Percentiles rank a stretch among this genome's conserved stretches.
phyloP scores from a whole-genome alignment of 1,284 basidiomycete species.

The Austroboletus niveus region DNA sequence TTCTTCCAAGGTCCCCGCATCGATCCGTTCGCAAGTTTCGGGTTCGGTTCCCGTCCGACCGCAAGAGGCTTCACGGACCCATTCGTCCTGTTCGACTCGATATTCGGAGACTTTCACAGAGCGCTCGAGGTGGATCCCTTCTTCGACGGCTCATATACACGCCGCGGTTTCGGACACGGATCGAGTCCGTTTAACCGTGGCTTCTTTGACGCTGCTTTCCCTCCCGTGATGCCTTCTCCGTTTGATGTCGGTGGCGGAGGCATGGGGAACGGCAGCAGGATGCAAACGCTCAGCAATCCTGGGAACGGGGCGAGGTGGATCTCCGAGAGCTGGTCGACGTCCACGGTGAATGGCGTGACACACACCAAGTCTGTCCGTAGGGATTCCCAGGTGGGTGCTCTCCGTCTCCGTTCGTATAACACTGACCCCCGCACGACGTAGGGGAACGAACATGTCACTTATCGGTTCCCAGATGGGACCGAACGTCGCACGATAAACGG shows the following conservation, averaged over 20 bases:
- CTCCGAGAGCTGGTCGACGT: slow-evolving; percentile 51
- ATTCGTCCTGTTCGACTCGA: slow-evolving; percentile 65
- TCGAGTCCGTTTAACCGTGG: slow-evolving; percentile 24
- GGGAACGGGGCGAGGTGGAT: slow-evolving; percentile 38
- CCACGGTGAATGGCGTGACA: slow-evolving; percentile 63
- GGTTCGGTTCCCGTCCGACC: slow-evolving; percentile 23
- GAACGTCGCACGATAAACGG: slow-evolving; percentile 67
- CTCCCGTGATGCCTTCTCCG: slow-evolving; percentile 9
- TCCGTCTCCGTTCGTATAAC: slow-evolving; percentile 7
- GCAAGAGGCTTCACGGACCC: slow-evolving; percentile 60
- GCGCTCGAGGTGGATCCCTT: slow-evolving; percentile 29
- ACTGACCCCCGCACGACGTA: slow-evolving; percentile 27
- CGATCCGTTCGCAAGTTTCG: slow-evolving; percentile 25
- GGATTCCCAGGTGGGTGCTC: slow-evolving; percentile 51
- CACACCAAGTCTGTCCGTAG: slow-evolving; percentile 54
- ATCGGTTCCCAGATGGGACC: slow-evolving; percentile 62
- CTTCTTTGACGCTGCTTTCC: slow-evolving; percentile 13
- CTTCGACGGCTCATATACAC: slow-evolving; percentile 14
- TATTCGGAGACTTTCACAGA: slow-evolving; percentile 52
- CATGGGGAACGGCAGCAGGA: slow-evolving; percentile 4
- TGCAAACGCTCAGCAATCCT: slow-evolving; percentile 14
- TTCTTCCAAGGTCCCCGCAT: slow-evolving; percentile 32
- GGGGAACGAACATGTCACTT: slow-evolving; percentile 72
- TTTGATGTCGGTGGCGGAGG: slow-evolving; percentile 14
- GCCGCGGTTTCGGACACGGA: slow-evolving; percentile 16